These are phyloP conservation scores for Paraphoma chrysanthemicola DNA, from an alignment of 2,329 filamentous ascomycete species.

Conservation along the genomic window DNA sequence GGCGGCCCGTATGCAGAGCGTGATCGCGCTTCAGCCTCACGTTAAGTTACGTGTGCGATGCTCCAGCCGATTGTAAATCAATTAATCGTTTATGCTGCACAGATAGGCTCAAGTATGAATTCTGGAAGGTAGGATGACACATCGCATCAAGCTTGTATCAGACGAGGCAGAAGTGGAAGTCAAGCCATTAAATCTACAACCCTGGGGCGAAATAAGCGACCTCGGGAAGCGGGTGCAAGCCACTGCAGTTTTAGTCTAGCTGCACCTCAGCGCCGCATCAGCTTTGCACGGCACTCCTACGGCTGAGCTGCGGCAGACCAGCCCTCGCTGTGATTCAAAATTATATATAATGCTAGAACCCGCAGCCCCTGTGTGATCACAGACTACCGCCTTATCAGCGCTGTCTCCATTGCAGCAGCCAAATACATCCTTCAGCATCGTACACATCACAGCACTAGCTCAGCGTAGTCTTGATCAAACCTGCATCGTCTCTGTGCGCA, in stretches of 20 bases:
- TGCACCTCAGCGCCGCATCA: constrained; percentile 2
- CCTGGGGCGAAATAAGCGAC: neutral
- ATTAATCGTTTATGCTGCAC: too few relatives aligned
- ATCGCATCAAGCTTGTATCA: neutral
- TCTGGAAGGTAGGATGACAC: neutral
- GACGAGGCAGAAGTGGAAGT: too few relatives aligned
- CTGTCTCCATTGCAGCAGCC: too few relatives aligned
- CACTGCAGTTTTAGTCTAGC: neutral
- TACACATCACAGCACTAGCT: too few relatives aligned
- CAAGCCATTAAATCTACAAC: neutral
- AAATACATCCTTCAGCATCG: too few relatives aligned
- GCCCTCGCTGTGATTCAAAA: neutral
- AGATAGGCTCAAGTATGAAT: neutral
- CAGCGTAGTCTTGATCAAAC: too few relatives aligned
- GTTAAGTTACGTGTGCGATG: neutral
- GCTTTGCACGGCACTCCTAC: neutral
- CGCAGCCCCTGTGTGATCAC: too few relatives aligned
- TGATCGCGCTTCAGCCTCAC: neutral
- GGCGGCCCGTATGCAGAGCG: constrained; percentile 1
- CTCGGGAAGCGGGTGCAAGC: too few relatives aligned
- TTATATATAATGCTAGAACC: too few relatives aligned
- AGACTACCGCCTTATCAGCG: too few relatives aligned
- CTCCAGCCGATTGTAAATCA: neutral
- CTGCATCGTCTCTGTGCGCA: too few relatives aligned
- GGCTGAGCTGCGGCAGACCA: constrained; percentile 1